Percentiles rank a stretch among this genome's conserved stretches.
These are phyloP conservation scores for Passiflora organensis DNA, from an alignment of 345 rosid species.

Conservation along the genomic window DNA sequence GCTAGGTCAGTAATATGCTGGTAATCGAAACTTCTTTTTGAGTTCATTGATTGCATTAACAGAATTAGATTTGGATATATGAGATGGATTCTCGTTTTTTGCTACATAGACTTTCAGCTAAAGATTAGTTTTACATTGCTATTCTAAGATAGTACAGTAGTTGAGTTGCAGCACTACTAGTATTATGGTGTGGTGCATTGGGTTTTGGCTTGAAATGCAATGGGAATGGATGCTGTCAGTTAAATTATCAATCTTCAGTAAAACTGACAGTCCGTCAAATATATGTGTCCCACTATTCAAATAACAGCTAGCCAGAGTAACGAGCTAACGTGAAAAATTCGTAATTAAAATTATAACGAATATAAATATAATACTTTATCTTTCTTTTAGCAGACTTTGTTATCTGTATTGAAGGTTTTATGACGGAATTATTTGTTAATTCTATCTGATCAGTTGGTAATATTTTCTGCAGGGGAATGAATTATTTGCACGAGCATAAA, in stretches of 20 bases:
- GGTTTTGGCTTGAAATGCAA: no score
- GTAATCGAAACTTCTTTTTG: not conserved
- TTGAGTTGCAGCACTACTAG: no score
- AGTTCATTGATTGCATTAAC: not conserved
- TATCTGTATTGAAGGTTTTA: not conserved
- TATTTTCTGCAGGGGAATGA: conserved; percentile 66
- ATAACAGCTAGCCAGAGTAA: no score
- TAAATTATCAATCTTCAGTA: no score
- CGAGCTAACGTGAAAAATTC: no score
- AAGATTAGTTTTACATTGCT: not conserved
- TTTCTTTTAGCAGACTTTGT: not conserved
- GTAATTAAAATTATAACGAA: no score
- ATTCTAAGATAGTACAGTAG: no score
- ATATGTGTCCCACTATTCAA: no score
- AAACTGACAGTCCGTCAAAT: no score
- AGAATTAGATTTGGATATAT: not conserved
- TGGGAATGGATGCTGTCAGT: no score
- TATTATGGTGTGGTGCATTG: no score
- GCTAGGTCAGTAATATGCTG: conserved; percentile 50
- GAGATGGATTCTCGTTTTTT: not conserved
- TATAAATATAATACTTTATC: no score
- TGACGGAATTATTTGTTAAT: not conserved
- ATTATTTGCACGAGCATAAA: conserved; percentile 75
- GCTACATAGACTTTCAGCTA: not conserved
- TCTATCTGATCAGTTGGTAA: not conserved